Conservation (phyloP, 2,329 filamentous ascomycete genomes). For the Phoma sp. region DNA sequence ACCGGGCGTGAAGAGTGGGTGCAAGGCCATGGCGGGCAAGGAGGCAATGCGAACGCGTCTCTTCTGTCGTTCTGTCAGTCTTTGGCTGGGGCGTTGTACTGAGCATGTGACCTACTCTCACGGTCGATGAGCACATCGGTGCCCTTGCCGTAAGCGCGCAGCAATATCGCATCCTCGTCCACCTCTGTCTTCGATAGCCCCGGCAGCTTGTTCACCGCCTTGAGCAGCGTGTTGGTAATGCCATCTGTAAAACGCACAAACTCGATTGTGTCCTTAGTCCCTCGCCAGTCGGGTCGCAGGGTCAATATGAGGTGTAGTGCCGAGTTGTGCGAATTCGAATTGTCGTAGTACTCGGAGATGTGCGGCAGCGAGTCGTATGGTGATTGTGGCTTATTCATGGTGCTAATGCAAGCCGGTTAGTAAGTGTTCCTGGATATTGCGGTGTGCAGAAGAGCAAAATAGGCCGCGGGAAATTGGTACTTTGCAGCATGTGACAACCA, state of each 20-base stretch:
- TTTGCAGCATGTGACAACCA: constrained; percentile 12
- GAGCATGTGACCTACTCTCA: constrained; percentile 66
- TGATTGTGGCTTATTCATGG: constrained; percentile 35
- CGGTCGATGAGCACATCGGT: constrained; percentile 96
- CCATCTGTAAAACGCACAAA: constrained; percentile 95
- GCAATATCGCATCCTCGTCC: constrained; percentile 82
- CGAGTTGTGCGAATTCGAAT: constrained; percentile 76
- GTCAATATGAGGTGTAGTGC: constrained; percentile 79
- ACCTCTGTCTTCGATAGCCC: constrained; percentile 77
- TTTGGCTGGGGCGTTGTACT: not conserved
- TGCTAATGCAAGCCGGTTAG: constrained; percentile 14
- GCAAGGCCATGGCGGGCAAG: constrained; percentile 84
- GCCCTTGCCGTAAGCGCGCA: constrained; percentile 92
- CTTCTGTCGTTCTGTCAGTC: constrained; percentile 52
- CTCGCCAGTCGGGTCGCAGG: constrained; percentile 82
- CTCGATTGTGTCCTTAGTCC: constrained; percentile 74
- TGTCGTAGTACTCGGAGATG: constrained; percentile 81
- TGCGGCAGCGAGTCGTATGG: constrained; percentile 50
- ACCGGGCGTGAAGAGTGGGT: constrained; percentile 85
- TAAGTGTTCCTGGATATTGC: constrained; percentile 3
- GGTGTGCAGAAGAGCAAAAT: constrained; percentile 17
- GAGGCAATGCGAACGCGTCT: constrained; percentile 76
- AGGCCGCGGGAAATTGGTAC: not conserved
- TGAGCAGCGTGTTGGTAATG: constrained; percentile 93
- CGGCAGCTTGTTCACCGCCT: constrained; percentile 72